phyloP scores from a whole-genome alignment of 768 basidiomycete genomes.

The Leccinum fibrillosum region DNA sequence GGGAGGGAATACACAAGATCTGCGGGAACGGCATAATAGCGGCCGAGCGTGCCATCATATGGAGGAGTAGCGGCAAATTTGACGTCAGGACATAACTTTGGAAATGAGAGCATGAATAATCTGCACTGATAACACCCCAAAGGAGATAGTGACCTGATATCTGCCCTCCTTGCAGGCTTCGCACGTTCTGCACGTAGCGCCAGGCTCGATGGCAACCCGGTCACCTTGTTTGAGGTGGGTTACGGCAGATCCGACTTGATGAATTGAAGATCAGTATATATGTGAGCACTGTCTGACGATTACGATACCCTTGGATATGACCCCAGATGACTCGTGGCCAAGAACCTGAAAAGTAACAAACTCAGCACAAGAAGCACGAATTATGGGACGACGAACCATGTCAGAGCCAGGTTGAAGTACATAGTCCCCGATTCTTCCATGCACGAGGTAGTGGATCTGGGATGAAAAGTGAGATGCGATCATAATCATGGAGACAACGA shows the following conservation, averaged over 20 bases:
- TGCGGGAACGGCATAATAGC: slow-evolving; percentile 84
- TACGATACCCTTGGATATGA: slow-evolving; percentile 59
- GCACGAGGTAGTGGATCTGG: slow-evolving; percentile 75
- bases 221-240: slow-evolving; percentile 78
- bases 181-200: slow-evolving; percentile 80
- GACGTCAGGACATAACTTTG: slow-evolving; percentile 80
- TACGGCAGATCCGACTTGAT: slow-evolving; percentile 69
- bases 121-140: neutral
- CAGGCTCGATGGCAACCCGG: slow-evolving; percentile 90
- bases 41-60: slow-evolving; percentile 82
- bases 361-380: neutral
- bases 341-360: slow-evolving; percentile 57
- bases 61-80: slow-evolving; percentile 93
- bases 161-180: slow-evolving; percentile 80
- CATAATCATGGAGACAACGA: slow-evolving; percentile 4
- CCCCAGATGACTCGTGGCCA: slow-evolving; percentile 89
- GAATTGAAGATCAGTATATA: neutral
- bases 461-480: slow-evolving; percentile 6
- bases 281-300: neutral
- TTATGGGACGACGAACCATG: slow-evolving; percentile 49
- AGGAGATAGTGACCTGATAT: slow-evolving; percentile 59
- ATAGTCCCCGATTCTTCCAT: slow-evolving; percentile 79
- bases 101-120: neutral
- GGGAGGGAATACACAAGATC: slow-evolving; percentile 85
- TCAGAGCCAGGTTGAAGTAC: slow-evolving; percentile 61